Evolutionary conservation across 2,329 filamentous ascomycete genomes (phyloP).

Genomic region (Beauveria caledonica): DNA sequence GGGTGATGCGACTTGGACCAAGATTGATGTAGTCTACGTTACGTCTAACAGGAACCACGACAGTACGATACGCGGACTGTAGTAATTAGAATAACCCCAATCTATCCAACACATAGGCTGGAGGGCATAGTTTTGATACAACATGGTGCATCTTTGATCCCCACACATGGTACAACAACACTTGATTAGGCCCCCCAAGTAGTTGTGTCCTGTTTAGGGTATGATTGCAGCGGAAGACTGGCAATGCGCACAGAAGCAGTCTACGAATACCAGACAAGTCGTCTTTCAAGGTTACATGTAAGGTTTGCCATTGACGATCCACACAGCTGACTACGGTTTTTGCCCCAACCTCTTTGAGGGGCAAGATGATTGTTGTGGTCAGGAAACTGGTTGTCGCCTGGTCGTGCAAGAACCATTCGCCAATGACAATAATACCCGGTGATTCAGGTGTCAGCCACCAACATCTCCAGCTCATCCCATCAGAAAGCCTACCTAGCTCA

Average conservation of each 20-base stretch:
- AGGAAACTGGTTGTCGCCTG: too few relatives aligned
- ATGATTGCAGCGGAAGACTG: not conserved
- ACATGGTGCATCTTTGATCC: not conserved
- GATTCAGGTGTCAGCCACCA: too few relatives aligned
- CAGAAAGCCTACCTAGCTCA: not conserved
- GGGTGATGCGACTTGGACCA: too few relatives aligned
- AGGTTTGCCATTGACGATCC: not conserved
- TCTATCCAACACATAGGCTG: too few relatives aligned
- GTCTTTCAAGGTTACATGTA: not conserved
- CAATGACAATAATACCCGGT: too few relatives aligned
- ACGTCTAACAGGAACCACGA: too few relatives aligned
- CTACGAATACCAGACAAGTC: not conserved
- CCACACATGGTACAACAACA: not conserved
- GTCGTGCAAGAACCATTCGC: too few relatives aligned
- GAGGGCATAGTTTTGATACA: not conserved
- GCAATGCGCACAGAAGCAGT: not conserved
- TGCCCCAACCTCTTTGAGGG: not conserved
- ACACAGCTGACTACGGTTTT: not conserved
- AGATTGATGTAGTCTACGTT: too few relatives aligned
- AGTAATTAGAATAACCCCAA: too few relatives aligned
- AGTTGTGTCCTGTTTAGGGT: not conserved
- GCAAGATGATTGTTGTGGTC: not conserved
- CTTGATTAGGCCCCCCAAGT: not conserved
- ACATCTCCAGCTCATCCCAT: not conserved
- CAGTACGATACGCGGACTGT: too few relatives aligned